Conservation (phyloP, 2,329 filamentous ascomycete species). For the Venturia aucupariae region DNA sequence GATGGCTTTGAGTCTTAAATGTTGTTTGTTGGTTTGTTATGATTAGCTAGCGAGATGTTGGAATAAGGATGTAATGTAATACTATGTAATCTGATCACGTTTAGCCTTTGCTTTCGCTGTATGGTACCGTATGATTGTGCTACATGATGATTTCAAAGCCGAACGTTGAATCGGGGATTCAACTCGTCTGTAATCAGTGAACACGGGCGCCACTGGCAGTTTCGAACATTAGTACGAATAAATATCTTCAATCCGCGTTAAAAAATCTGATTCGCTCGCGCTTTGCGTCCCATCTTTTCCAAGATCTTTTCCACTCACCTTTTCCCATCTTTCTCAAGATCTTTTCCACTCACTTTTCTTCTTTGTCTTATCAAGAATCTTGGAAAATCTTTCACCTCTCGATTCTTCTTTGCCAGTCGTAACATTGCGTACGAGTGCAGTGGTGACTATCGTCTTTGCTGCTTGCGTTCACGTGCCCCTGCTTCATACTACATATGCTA, state of each 20-base stretch:
- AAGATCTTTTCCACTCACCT: neutral
- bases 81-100: neutral
- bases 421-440: no score
- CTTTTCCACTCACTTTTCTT: no score
- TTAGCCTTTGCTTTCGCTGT: neutral
- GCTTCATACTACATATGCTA: no score
- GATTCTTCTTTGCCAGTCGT: no score
- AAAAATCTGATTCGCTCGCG: neutral
- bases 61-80: neutral
- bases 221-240: no score
- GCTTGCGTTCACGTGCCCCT: no score
- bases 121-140: neutral
- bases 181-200: neutral
- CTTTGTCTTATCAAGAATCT: no score
- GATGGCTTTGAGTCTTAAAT: neutral
- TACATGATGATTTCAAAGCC: neutral
- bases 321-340: neutral
- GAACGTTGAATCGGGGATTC: neutral
- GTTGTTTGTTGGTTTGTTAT: neutral
- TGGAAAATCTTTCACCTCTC: no score
- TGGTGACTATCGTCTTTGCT: no score
- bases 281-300: neutral
- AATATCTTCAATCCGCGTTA: neutral
- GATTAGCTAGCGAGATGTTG: neutral
- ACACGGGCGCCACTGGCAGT: neutral